Base-by-base conservation (phyloP, 306 rosid species). In the Trifolium dubium region DNA sequence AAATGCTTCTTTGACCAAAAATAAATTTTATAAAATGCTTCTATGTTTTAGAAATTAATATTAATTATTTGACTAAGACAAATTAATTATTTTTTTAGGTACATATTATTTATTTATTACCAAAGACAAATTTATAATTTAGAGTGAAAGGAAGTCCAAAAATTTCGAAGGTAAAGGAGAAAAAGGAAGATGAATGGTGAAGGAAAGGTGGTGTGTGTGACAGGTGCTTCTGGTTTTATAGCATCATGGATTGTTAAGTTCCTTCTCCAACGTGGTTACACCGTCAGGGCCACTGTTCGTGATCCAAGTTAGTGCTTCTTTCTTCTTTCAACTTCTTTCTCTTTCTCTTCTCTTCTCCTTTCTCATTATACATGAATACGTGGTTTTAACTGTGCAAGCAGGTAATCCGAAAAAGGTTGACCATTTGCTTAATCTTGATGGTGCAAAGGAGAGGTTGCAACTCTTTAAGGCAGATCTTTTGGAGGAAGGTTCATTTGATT, bases 391-490 rank as follows among this genome's bases (percentile, higher is more conserved):
- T n/a, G 39, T 49, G 41, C 39, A 32, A n/a, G 11, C 18, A 87
- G 92, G 72, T 73, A 77, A 85, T 76, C 76, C 64, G 2, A 79
- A 60, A 13, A 85, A 88, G 81, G 83, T 80, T 3, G 71, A 61
- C 0, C 92, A 88, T 77, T 77, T 83, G 72, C 67, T 81, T 60
- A 46, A 75, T 5, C 85, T 88, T 0, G 86, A 88, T n/a, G 88
- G 92, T 61, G 90, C 92, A 12, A 80, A 84, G 19, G 90, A 86
- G 70, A 82, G 92, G 72, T 40, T 88, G 74, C 84, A 78, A 0
- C 61, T 86, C 34, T 64, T 84, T 17, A 68, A 80, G 73, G 92
- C 92, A 7, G 67, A 88, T 59, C 78, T 88, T 5, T 4, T 88
- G 5, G 88, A 84, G 18, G 83, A 86, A 80, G 86, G 87, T 15